Evolutionary conservation across 371 early-diverging fungal genomes (phyloP), one percentile per base, ranked within the genome.

Genomic region (Rhizopus sp.): DNA sequence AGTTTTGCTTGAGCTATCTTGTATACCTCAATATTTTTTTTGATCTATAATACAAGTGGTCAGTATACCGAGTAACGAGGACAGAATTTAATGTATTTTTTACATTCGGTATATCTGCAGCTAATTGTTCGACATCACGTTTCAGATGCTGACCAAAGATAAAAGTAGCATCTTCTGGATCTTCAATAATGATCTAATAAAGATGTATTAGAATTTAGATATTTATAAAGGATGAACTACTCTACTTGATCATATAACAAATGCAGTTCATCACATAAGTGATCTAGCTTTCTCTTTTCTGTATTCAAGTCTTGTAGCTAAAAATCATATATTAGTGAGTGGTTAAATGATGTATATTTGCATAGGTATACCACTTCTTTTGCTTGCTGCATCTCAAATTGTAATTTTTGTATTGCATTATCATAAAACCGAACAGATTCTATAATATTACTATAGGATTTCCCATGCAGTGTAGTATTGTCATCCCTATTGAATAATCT

Each of bases 221-320:
- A 12, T 32, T 6, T 41, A 32, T 39, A 45, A 38, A 13, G 29
- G 10, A 16, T 38, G 33, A 35, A 3, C 10, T 1, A 35, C 32
- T 34, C 52, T 44, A 77, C 78, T 62, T 78, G 62, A 17, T 78
- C 71, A 47, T 70, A 75, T 29, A 78, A 48, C 12, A 41, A 15
- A 34, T 69, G 69, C 16, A 78, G 37, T 35, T 70, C 59, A 5
- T 58, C 50, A 53, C 75, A 78, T 32, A 62, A 54, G 8, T 35
- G 46, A 42, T 78, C 71, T 40, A 78, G 47, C 34, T 59, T 66
- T 29, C 45, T 10, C 50, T 73, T 78, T 50, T 73, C 66, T 30
- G 32, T 31, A 35, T 54, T 57, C 30, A 75, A 47, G 23, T 75
- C 75, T 13, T 68, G 48, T 40, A 75, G 59, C 77, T 60, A 40